Percentiles rank a stretch among this genome's conserved stretches.
phyloP scores from a whole-genome alignment of 2,329 filamentous ascomycete species.

The Domatiomyces globalis region DNA sequence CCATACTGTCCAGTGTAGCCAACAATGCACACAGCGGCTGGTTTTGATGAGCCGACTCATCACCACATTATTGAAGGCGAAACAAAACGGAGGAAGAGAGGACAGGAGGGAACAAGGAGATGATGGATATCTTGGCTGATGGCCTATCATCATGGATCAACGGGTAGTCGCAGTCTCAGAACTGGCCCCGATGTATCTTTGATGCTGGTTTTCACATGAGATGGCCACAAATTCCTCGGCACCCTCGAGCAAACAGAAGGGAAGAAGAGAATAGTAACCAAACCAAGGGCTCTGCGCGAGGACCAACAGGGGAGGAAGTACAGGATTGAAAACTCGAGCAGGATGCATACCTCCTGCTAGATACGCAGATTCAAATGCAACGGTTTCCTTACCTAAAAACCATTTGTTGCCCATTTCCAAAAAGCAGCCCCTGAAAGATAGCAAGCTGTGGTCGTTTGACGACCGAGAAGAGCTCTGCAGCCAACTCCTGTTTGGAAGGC shows the following conservation, averaged over 20 bases:
- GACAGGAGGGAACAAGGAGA: not conserved
- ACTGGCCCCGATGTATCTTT: not conserved
- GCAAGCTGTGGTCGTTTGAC: no score
- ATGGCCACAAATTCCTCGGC: not conserved
- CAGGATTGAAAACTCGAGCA: no score
- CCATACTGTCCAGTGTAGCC: not conserved
- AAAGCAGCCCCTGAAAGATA: no score
- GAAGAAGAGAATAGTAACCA: no score
- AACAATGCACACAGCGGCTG: not conserved
- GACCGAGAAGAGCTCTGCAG: no score
- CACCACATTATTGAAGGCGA: not conserved
- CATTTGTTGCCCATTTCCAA: no score
- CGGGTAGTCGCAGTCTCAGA: not conserved
- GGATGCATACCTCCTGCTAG: no score
- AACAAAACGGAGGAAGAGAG: not conserved
- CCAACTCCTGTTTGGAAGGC: no score
- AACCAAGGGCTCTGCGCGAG: not conserved
- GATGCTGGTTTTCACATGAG: not conserved
- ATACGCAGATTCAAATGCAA: no score
- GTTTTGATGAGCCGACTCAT: not conserved
- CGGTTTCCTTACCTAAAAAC: no score
- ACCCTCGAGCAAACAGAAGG: not conserved
- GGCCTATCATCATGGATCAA: not conserved
- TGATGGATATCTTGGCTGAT: not conserved
- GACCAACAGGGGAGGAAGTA: not conserved